Conservation (phyloP, 345 rosid genomes). For the Chamaenerion angustifolium region DNA sequence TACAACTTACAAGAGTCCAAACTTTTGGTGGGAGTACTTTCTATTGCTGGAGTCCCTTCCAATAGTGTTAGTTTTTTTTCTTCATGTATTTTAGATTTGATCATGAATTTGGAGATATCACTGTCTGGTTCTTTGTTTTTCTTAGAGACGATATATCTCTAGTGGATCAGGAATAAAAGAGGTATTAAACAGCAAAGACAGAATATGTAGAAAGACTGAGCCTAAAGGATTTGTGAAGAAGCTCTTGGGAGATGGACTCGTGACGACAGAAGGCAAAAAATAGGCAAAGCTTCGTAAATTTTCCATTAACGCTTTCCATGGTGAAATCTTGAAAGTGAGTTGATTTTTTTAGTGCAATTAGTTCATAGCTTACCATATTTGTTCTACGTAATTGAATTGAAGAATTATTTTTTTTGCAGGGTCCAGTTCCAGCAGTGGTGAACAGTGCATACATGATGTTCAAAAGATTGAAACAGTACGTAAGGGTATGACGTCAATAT, state of each 20-base stretch:
- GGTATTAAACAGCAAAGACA: slow-evolving; percentile 21
- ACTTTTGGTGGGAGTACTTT: too few relatives aligned
- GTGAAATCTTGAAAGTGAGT: slow-evolving; percentile 27
- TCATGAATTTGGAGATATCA: too few relatives aligned
- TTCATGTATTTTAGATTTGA: too few relatives aligned
- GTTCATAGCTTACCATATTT: too few relatives aligned
- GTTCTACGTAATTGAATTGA: background rate
- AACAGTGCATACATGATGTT: slow-evolving; percentile 27
- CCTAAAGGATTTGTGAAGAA: background rate
- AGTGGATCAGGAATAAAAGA: slow-evolving; percentile 30
- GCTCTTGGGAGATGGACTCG: slow-evolving; percentile 29
- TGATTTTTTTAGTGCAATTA: too few relatives aligned
- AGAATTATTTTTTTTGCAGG: too few relatives aligned
- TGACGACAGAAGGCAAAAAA: slow-evolving; percentile 18
- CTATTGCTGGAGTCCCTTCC: too few relatives aligned
- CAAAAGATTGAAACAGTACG: slow-evolving; percentile 24
- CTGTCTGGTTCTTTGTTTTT: background rate
- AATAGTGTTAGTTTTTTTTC: too few relatives aligned
- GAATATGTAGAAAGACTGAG: slow-evolving; percentile 7
- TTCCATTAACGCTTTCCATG: slow-evolving; percentile 34
- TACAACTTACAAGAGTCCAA: too few relatives aligned
- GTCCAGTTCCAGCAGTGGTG: slow-evolving; percentile 22
- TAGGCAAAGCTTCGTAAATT: slow-evolving; percentile 30
- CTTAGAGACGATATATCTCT: slow-evolving; percentile 22
- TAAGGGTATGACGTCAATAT: slow-evolving; percentile 26